These are phyloP conservation scores for Albugo laibachii DNA, from an alignment of 352 stramenopile genomes.

Conservation along the genomic window DNA sequence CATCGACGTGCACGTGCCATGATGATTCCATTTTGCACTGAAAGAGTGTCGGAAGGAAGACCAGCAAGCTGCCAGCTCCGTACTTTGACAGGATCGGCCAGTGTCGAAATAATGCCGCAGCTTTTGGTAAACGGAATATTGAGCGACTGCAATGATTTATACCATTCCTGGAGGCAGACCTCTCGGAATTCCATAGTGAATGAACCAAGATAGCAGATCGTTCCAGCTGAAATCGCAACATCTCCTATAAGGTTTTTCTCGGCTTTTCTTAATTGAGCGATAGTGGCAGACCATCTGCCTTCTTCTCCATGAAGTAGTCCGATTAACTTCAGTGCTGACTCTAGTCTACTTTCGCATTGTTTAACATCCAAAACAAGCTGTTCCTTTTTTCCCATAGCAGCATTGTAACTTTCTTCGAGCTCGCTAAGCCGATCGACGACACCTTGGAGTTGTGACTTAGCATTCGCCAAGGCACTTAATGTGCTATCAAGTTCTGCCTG, in stretches of 20 bases:
- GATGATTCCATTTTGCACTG: constrained; percentile 86
- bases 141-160: constrained; percentile 42
- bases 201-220: constrained; percentile 85
- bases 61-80: constrained; percentile 83
- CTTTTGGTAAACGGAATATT: constrained; percentile 60
- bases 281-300: constrained; percentile 75
- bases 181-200: constrained; percentile 89
- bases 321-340: constrained; percentile 82
- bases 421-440: constrained; percentile 80
- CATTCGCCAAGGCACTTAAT: constrained; percentile 67
- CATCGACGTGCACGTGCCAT: constrained; percentile 79
- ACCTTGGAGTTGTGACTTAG: constrained; percentile 57
- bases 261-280: constrained; percentile 50
- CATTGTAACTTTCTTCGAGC: constrained; percentile 77
- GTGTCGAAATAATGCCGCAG: constrained; percentile 77
- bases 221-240: constrained; percentile 78
- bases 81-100: constrained; percentile 81
- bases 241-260: constrained; percentile 84
- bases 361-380: constrained; percentile 56
- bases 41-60: constrained; percentile 77
- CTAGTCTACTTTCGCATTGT: constrained; percentile 73
- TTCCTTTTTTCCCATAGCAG: constrained; percentile 74
- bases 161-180: constrained; percentile 64
- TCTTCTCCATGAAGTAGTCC: constrained; percentile 78
- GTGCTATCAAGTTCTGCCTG: constrained; percentile 77